Base-by-base conservation (phyloP, 225 moss, liverwort and hornwort genomes). In the Bryoerythrophyllum caledonicum region DNA sequence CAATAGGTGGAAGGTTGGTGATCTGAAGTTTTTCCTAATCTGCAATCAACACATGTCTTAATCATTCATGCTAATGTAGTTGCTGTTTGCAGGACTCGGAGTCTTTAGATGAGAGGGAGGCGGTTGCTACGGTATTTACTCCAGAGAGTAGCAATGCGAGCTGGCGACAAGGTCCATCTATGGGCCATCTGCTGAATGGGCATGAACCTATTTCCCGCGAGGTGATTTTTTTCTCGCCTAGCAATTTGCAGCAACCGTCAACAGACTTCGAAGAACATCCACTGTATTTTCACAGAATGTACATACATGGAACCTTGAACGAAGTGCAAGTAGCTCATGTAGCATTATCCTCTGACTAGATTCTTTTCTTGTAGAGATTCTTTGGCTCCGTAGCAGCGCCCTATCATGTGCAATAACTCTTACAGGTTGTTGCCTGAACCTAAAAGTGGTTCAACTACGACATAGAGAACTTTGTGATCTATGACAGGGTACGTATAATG, bases 101-200 rank as follows among this genome's bases (percentile, higher is more conserved):
- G 9, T 60, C 74, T 53, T 57, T 68, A 27, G 84, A 77, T 81
- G 97, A 97, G 80, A 87, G 94, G 71, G 90, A 86, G 65, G 63
- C 79, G 41, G 88, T 94, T 61, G 87, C 89, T 14, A 85, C 80
- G 52, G 80, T 97, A 15, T 94, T 97, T 67, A 79, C 86, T 56
- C 65, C 78, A 51, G 70, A 81, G 67, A 86, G 60, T 64, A 63
- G 70, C 4, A 71, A 65, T 78, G 72, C 77, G 75, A 72, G 82
- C 65, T 81, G 85, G 80, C 80, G 70, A 58, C 67, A 63, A 57
- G 86, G 82, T 58, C 38, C 80, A 54, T 82, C 87, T 55, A 89
- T 97, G 91, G 93, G 97, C 28, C 94, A 93, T 73, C 84, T 84
- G 76, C 80, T 97, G 21, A 92, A 93, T 80, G 94, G 93, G 20